A percentile compares a stretch with the other conserved stretches of the same genome.
These are phyloP conservation scores for Lichtheimia corymbifera DNA, from an alignment of 371 early-diverging fungal species.

Conservation along the genomic window DNA sequence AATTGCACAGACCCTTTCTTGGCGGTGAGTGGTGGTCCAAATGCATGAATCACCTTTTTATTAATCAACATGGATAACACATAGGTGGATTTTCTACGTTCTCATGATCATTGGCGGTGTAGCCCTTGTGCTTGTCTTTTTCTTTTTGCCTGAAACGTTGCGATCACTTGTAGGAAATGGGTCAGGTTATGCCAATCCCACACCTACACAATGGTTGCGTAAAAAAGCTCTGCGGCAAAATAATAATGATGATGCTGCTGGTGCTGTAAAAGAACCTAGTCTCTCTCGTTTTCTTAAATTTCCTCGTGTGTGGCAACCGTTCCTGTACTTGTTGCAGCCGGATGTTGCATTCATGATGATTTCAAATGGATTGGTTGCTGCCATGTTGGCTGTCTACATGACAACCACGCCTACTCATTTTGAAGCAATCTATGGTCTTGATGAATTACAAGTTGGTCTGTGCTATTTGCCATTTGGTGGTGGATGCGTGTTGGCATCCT, in stretches of 20 bases:
- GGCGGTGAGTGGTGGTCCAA: slow-evolving; percentile 3
- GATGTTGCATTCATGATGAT: slow-evolving; percentile 21
- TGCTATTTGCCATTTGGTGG: slow-evolving; percentile 34
- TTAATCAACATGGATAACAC: no score
- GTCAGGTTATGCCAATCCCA: slow-evolving; percentile 31
- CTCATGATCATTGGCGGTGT: slow-evolving; percentile 50
- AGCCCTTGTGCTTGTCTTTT: slow-evolving; percentile 43
- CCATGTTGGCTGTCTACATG: slow-evolving; percentile 24
- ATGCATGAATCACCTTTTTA: neutral
- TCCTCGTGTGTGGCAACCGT: slow-evolving; percentile 13
- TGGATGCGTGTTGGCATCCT: slow-evolving; percentile 32
- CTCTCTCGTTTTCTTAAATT: slow-evolving; percentile 5
- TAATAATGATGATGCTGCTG: no score
- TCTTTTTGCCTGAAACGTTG: slow-evolving; percentile 65
- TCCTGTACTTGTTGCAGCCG: slow-evolving; percentile 18
- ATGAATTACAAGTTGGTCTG: slow-evolving; percentile 33
- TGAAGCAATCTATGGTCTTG: slow-evolving; percentile 18
- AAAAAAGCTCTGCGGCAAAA: neutral
- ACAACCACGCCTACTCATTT: slow-evolving; percentile 30
- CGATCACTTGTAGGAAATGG: slow-evolving; percentile 48
- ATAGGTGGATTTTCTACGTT: slow-evolving; percentile 55
- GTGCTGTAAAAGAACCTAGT: neutral
- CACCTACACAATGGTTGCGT: slow-evolving; percentile 21
- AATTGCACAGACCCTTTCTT: slow-evolving; percentile 14
- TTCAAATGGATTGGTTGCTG: slow-evolving; percentile 20